Percentiles rank a stretch among this genome's conserved stretches.
phyloP scores from a whole-genome alignment of 306 rosid species.

The Ziziphus jujuba region DNA sequence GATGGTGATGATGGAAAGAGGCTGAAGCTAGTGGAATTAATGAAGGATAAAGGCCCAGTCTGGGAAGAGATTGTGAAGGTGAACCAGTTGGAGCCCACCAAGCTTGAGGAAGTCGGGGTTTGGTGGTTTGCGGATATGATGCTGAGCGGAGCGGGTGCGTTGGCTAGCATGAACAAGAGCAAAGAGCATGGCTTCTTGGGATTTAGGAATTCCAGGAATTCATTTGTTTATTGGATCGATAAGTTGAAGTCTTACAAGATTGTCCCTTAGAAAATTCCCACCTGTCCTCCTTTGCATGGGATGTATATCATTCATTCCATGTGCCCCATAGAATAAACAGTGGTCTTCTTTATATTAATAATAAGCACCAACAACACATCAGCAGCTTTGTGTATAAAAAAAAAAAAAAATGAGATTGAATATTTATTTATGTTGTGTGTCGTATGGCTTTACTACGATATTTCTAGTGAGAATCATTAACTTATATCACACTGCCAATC shows the following conservation, averaged over 20 bases:
- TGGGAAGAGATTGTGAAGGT: constrained; percentile 60
- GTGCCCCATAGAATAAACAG: too few relatives aligned
- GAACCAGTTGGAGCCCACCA: constrained; percentile 38
- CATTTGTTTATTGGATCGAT: constrained; percentile 48
- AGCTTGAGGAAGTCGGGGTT: constrained; percentile 40
- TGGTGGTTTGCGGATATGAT: constrained; percentile 50
- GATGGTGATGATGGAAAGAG: constrained; percentile 11
- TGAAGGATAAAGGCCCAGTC: constrained; percentile 50
- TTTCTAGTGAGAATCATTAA: too few relatives aligned
- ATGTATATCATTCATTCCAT: too few relatives aligned
- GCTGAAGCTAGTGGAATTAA: constrained; percentile 36
- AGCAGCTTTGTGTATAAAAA: too few relatives aligned
- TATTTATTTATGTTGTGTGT: too few relatives aligned
- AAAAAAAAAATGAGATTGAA: too few relatives aligned
- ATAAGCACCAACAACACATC: too few relatives aligned
- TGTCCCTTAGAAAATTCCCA: too few relatives aligned
- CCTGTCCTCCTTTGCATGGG: too few relatives aligned
- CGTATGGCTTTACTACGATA: too few relatives aligned
- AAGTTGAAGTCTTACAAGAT: constrained; percentile 43
- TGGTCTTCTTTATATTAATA: too few relatives aligned
- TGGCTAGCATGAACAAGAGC: constrained; percentile 51
- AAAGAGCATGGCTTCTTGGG: constrained; percentile 60
- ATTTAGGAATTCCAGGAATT: constrained; percentile 50
- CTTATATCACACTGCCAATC: too few relatives aligned
- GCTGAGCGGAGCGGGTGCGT: background rate